Base-by-base conservation (phyloP, 179 eudicot species). In the Amaranthus tricolor region DNA sequence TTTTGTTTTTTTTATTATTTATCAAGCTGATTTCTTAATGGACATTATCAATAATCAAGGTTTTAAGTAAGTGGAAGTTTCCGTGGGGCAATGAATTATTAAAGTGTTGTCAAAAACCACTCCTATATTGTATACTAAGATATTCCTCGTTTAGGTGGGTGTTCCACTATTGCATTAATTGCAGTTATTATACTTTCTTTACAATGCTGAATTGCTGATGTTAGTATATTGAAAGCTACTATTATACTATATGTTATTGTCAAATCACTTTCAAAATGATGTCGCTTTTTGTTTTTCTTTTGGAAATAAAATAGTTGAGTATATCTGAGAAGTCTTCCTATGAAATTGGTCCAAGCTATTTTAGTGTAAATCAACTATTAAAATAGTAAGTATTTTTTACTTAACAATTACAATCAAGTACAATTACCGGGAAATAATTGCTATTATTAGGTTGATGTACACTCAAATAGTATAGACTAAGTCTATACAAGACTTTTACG, bases 231-330 rank as follows among this genome's bases (percentile, higher is more conserved):
- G 8, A 49, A n/a, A 66, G 69, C 16, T 16, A 43, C 1, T 7
- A 16, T 6, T 15, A n/a, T n/a, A n/a, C n/a, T n/a, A 5, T 59
- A 24, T 12, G 4, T 0, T 68, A 13, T 48, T 0, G 24, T 68
- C 71, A 68, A 68, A 7, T 52, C 59, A 68, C 59, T 68, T 68
- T 51, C 17, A 52, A 21, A 13, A 51, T 51, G 45, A 68, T 52
- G 59, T 68, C 24, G 13, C 2, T 20, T 68, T 68, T 24, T 11
- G 5, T 19, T 66, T 5, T 67, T 12, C 3, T 19, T 5, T 15
- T 5, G 40, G 40, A 31, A 31, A 31, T 31, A 31, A 31, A 31
- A 24, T 2, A 31, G 40, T 1, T 31, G 40, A 31, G 3, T 31
- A 1, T 31, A 9, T 7, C 7, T 1, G 13, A 0, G 7, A 58